Evolutionary conservation across 2,329 filamentous ascomycete species (phyloP).

Genomic region (Xylaria sp.): DNA sequence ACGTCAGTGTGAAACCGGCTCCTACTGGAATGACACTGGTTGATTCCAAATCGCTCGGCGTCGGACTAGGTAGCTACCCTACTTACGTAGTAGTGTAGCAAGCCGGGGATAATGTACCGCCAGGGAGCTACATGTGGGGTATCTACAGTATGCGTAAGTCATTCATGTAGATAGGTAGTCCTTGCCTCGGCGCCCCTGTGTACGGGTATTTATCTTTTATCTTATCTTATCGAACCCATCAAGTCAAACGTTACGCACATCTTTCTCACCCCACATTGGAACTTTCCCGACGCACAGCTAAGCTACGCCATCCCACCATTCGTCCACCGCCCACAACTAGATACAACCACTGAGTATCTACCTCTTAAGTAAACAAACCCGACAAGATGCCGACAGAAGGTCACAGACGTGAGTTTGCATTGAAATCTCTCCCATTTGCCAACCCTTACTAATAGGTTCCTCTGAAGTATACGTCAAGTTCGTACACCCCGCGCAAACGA

Average conservation of each 20-base stretch:
- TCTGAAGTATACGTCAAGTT: constrained; percentile 38
- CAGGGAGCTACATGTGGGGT: not conserved
- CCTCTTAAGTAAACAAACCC: not conserved
- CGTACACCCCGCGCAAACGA: constrained; percentile 23
- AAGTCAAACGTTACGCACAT: constrained; percentile 17
- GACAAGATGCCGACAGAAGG: constrained; percentile 37
- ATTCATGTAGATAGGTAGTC: not conserved
- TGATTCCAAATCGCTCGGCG: constrained; percentile 35
- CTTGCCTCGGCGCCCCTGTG: not conserved
- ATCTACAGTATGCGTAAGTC: not conserved
- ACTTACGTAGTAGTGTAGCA: too few relatives aligned
- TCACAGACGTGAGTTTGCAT: constrained; percentile 33
- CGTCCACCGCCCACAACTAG: constrained; percentile 3
- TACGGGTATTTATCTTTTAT: not conserved
- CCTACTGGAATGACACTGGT: constrained; percentile 8
- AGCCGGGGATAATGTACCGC: not conserved
- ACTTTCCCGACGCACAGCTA: constrained; percentile 21
- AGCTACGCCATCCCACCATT: constrained; percentile 20
- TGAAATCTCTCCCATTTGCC: not conserved
- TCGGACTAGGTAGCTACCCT: not conserved
- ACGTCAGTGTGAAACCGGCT: constrained; percentile 34
- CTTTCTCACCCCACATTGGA: constrained; percentile 22
- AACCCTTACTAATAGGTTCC: constrained; percentile 11
- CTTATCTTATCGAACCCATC: constrained; percentile 29
- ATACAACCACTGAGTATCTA: not conserved